Base-by-base conservation (phyloP, 495 filamentous ascomycete species). In the Aspergillus heteromorphus region DNA sequence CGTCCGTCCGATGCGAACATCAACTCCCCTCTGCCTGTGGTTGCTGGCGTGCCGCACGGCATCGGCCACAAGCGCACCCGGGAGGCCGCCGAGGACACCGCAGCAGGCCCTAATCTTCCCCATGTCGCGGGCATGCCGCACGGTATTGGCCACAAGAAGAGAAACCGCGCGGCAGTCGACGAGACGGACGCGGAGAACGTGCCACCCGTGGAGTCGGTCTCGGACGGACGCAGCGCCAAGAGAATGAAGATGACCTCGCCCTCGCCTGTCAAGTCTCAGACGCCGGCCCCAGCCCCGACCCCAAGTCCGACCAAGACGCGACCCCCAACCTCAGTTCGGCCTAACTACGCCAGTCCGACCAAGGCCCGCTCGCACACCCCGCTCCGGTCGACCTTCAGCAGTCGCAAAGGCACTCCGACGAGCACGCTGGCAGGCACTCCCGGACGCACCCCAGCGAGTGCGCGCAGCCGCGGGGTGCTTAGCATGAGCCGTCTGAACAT, bases 101-200 rank as follows among this genome's bases (percentile, higher is more conserved):
- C 64, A 4, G 43, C 38, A 13, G 60, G 65, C 45, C 49, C 50
- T 29, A 45, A 19, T 10, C 54, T 66, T 48, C 62, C 67, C 7
- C 69, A 72, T 6, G 63, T 78, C 36, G 65, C 67, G 0, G 71
- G 80, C 10, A 73, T 87, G 29, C 77, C 85, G 5, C 86, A 90
- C 60, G 87, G 87, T 29, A 82, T 91, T 62, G 63, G 70, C 3
- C 89, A 87, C 71, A 89, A 91, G 75, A 90, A 89, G 73, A 78
- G 86, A 60, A 75, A 78, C 53, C 78, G 80, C 23, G 73, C 69
- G n/a, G 70, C 73, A 27, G 67, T 71, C n/a, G 62, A 76, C 64
- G 59, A 67, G 59, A 51, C 64, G 40, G 65, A 79, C 55, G 27
- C 61, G 9, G 69, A 81, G 68, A 73, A 77, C 50, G 67, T 80